Evolutionary conservation across 2,329 filamentous ascomycete genomes (phyloP).

Genomic region (Ophiostoma montium): DNA sequence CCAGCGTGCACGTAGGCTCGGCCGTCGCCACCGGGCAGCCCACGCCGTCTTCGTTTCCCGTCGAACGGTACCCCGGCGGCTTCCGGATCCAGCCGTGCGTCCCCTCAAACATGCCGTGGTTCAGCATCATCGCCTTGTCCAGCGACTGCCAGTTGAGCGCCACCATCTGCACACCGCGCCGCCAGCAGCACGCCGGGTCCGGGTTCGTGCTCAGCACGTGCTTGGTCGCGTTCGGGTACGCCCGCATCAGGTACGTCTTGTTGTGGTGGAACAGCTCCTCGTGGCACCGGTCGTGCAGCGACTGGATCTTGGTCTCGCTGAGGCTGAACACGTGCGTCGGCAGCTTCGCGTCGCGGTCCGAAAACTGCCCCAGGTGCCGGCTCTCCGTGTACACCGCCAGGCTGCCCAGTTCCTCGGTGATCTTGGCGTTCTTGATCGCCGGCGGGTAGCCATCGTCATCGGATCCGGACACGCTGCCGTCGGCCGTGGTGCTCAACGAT

Average conservation of each 20-base stretch:
- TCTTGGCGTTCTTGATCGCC: slow-evolving; percentile 19
- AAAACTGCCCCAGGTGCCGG: slow-evolving; percentile 63
- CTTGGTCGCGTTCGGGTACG: slow-evolving; percentile 69
- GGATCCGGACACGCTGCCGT: slow-evolving; percentile 22
- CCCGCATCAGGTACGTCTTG: slow-evolving; percentile 73
- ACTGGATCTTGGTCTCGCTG: slow-evolving; percentile 60
- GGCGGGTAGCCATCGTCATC: slow-evolving; percentile 28
- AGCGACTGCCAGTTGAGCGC: slow-evolving; percentile 96
- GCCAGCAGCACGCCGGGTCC: slow-evolving; percentile 83
- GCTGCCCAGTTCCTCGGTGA: slow-evolving; percentile 56
- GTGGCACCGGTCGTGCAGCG: slow-evolving; percentile 44
- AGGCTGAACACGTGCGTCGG: slow-evolving; percentile 73
- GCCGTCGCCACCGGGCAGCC: slow-evolving; percentile 30
- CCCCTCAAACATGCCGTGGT: slow-evolving; percentile 91
- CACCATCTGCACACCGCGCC: slow-evolving; percentile 91
- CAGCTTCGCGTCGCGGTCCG: slow-evolving; percentile 45
- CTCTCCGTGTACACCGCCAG: slow-evolving; percentile 80
- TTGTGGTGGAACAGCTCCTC: slow-evolving; percentile 79
- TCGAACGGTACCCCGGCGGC: slow-evolving; percentile 54
- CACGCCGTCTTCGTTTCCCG: too few species aligned
- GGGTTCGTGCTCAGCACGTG: slow-evolving; percentile 78
- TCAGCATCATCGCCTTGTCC: slow-evolving; percentile 89
- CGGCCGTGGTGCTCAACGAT: slow-evolving; percentile 20
- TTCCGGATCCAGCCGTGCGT: slow-evolving; percentile 78
- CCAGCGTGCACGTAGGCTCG: slow-evolving; percentile 38